Evolutionary conservation across 2,329 filamentous ascomycete species (phyloP).

Genomic region (Coniochaeta sp.): DNA sequence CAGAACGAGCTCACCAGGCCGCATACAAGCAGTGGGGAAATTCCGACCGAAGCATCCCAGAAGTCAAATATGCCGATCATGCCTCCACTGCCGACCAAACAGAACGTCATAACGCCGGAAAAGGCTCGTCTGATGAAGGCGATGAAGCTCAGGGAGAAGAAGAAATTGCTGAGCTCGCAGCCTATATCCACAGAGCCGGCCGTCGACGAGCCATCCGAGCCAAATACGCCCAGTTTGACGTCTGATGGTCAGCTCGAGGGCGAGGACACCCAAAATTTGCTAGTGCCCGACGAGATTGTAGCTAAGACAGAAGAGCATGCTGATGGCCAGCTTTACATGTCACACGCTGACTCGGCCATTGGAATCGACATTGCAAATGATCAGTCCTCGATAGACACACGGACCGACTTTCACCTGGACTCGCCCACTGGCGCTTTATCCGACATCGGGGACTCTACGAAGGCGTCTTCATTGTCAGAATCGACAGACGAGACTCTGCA

Average conservation of each 20-base stretch:
- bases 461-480: conserved; percentile 56
- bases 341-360: conserved; percentile 47
- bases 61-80: conserved; percentile 25
- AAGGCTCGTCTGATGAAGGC: conserved; percentile 93
- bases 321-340: conserved; percentile 28
- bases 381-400: conserved; percentile 36
- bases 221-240: conserved; percentile 9
- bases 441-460: conserved; percentile 51
- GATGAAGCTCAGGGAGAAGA: conserved; percentile 80
- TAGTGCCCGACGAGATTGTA: conserved; percentile 17
- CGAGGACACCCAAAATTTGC: conserved; percentile 14
- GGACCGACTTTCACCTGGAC: conserved; percentile 48
- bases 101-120: conserved; percentile 67
- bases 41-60: conserved; percentile 28
- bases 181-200: neutral
- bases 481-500: conserved; percentile 53
- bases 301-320: conserved; percentile 16
- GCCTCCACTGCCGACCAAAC: conserved; percentile 33
- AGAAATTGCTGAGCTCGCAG: conserved; percentile 35
- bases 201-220: conserved; percentile 16
- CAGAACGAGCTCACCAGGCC: conserved; percentile 20
- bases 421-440: conserved; percentile 47
- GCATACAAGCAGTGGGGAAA: conserved; percentile 25
- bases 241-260: conserved; percentile 28
- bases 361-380: conserved; percentile 44